Conservation (phyloP, 2,329 filamentous ascomycete species). For the Cyphellophora attinorum region DNA sequence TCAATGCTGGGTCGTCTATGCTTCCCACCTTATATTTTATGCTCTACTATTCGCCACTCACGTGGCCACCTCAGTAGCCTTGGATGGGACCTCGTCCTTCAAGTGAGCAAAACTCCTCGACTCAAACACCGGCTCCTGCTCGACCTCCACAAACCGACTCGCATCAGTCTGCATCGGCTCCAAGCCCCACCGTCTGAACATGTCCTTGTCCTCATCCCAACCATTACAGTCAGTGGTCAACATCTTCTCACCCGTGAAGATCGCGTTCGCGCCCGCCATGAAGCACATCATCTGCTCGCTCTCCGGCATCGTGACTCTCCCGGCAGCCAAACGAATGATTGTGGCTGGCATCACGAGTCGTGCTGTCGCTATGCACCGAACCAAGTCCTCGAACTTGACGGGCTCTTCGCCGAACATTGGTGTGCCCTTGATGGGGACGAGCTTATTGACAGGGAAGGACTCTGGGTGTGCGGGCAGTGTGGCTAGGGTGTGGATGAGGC, state of each 20-base stretch:
- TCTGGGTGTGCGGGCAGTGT: constrained; percentile 76
- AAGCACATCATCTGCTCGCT: constrained; percentile 86
- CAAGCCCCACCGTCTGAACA: constrained; percentile 77
- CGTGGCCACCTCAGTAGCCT: constrained; percentile 1
- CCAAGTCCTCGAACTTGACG: constrained; percentile 65
- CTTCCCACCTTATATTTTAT: no score
- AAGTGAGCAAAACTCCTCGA: constrained; percentile 15
- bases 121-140: constrained; percentile 16
- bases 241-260: constrained; percentile 95
- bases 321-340: constrained; percentile 79
- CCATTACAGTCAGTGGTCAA: constrained; percentile 83
- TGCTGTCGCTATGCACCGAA: constrained; percentile 76
- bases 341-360: constrained; percentile 74
- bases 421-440: constrained; percentile 85
- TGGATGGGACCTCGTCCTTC: constrained; percentile 3
- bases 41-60: constrained; percentile 1
- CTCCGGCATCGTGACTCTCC: constrained; percentile 73
- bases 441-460: constrained; percentile 82
- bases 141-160: constrained; percentile 14
- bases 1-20: no score
- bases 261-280: constrained; percentile 84
- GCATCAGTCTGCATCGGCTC: constrained; percentile 56
- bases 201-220: constrained; percentile 76
- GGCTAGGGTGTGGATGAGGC: constrained; percentile 71
- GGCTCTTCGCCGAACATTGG: constrained; percentile 66